phyloP scores from a whole-genome alignment of 192 early-diverging fungal genomes.

The Podila epigama region DNA sequence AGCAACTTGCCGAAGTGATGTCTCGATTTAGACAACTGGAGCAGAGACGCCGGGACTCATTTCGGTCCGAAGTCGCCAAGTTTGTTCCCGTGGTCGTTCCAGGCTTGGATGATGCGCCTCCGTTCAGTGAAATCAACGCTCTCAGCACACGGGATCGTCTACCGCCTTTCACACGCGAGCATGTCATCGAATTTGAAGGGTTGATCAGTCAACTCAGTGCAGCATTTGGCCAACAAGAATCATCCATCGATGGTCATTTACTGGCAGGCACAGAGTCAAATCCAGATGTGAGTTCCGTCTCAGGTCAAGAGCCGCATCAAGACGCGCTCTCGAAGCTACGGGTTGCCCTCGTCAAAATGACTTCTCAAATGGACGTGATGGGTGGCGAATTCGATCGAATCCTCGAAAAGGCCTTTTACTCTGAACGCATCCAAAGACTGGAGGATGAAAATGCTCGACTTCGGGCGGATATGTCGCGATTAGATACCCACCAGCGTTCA shows the following conservation, averaged over 20 bases:
- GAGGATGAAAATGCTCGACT: constrained; percentile 43
- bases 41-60: constrained; percentile 48
- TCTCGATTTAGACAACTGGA: constrained; percentile 46
- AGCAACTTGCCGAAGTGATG: constrained; percentile 53
- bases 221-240: constrained; percentile 6
- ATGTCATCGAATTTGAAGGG: constrained; percentile 47
- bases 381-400: constrained; percentile 51
- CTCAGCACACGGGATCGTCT: constrained; percentile 36
- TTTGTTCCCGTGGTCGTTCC: constrained; percentile 47
- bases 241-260: constrained; percentile 13
- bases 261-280: constrained; percentile 12
- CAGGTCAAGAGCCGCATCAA: constrained; percentile 25
- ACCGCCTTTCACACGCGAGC: constrained; percentile 48
- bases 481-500: constrained; percentile 37
- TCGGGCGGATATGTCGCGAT: constrained; percentile 32
- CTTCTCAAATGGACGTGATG: constrained; percentile 54
- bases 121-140: constrained; percentile 58
- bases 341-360: constrained; percentile 41
- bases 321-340: constrained; percentile 41
- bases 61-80: constrained; percentile 49
- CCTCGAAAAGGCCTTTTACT: constrained; percentile 51
- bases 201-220: constrained; percentile 31
- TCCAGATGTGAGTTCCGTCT: constrained; percentile 17
- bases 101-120: constrained; percentile 52
- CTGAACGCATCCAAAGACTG: constrained; percentile 26